phyloP scores from a whole-genome alignment of 768 basidiomycete genomes.

The Boletus pseudo-olivaceus region DNA sequence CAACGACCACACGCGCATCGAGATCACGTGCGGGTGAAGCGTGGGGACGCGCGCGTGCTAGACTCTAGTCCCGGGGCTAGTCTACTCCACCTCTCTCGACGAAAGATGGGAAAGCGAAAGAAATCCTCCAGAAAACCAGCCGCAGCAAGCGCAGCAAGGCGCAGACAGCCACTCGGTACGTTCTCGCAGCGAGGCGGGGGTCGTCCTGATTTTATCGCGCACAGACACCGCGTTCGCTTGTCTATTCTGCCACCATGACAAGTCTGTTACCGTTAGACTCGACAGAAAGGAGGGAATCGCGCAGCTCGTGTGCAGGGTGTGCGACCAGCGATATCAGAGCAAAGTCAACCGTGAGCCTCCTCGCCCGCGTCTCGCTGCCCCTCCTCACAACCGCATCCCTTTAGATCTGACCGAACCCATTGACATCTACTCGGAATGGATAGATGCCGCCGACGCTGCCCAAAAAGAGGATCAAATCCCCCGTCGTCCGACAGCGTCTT shows the following conservation, averaged over 20 bases:
- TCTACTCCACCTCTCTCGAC: neutral
- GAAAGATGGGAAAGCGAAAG: conserved; percentile 82
- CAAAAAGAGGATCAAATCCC: conserved; percentile 56
- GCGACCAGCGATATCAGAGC: conserved; percentile 84
- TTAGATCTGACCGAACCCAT: conserved; percentile 83
- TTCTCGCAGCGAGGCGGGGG: neutral
- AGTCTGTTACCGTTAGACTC: conserved; percentile 79
- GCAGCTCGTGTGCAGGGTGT: conserved; percentile 76
- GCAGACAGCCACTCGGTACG: conserved; percentile 70
- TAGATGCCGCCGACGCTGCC: conserved; percentile 82
- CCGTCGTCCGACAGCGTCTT: conserved; percentile 52
- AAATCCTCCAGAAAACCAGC: conserved; percentile 83
- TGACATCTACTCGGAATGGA: conserved; percentile 91
- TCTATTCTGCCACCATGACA: conserved; percentile 87
- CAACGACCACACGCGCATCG: conserved; percentile 26
- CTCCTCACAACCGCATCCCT: conserved; percentile 16
- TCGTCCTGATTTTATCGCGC: conserved; percentile 3
- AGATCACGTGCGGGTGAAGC: conserved; percentile 29
- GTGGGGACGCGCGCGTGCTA: neutral
- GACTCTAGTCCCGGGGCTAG: neutral
- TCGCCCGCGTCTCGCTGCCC: neutral
- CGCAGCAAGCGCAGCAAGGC: conserved; percentile 57
- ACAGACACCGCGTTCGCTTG: conserved; percentile 83
- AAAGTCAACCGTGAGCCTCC: conserved; percentile 75
- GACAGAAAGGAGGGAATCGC: conserved; percentile 85